Evolutionary conservation across 1,139 yeast genomes (phyloP).

Genomic region (Spencermartinsiella ligniputridi): DNA sequence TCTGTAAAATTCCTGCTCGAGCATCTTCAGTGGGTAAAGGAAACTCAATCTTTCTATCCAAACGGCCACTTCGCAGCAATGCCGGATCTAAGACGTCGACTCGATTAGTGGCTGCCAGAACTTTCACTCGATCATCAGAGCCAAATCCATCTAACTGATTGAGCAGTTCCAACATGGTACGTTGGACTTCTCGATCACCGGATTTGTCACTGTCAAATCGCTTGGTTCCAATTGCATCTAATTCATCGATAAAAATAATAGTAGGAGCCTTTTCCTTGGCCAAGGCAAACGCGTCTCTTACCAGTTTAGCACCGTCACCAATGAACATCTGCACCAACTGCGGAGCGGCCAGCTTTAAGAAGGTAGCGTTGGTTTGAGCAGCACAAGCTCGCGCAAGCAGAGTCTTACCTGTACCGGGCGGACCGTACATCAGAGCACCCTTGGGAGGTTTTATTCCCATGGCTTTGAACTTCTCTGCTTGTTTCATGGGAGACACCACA

Average conservation of each 20-base stretch:
- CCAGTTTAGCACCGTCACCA: constrained; percentile 98
- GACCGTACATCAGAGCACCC: constrained; percentile 99
- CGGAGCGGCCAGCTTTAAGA: constrained; percentile 94
- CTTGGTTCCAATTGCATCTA: constrained; percentile 98
- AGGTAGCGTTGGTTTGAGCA: constrained; percentile 98
- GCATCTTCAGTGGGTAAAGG: constrained; percentile 98
- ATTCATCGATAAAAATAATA: constrained; percentile 92
- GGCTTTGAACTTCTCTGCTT: constrained; percentile 89
- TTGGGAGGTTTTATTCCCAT: constrained; percentile 96
- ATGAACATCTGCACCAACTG: constrained; percentile 98
- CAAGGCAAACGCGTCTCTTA: constrained; percentile 96
- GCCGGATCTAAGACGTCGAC: constrained; percentile 98
- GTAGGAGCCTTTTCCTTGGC: constrained; percentile 99
- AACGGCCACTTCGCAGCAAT: constrained; percentile 89
- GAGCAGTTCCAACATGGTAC: constrained; percentile 96
- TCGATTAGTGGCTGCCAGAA: constrained; percentile 96
- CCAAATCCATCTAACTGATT: constrained; percentile 98
- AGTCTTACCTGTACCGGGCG: constrained; percentile 99
- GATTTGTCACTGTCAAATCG: constrained; percentile 96
- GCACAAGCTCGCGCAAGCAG: constrained; percentile 98
- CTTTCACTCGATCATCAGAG: constrained; percentile 96
- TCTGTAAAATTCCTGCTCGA: constrained; percentile 91
- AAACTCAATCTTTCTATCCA: constrained; percentile 96
- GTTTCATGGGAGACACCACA: constrained; percentile 97
- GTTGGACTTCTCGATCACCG: constrained; percentile 98